Base-by-base conservation (phyloP, 441 rosid genomes). In the Viola pubescens region DNA sequence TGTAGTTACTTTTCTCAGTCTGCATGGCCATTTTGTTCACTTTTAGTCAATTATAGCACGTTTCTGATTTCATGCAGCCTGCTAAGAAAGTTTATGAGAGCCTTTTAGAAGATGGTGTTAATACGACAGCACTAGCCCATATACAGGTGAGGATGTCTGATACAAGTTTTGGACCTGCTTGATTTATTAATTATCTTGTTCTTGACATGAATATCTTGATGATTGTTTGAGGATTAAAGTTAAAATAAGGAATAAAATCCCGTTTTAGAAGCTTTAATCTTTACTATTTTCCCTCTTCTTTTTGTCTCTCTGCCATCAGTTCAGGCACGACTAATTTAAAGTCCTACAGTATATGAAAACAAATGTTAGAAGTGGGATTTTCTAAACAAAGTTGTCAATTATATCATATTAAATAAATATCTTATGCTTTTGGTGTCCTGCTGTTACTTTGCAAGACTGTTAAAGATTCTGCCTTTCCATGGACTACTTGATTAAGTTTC, bases 61-160 rank as follows among this genome's bases (percentile, higher is more conserved):
- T 64, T 65, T 66, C 62, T 70, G 34, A 54, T 50, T 70, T 78
- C 37, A 46, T 83, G 76, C 86, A 94, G 97, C 75, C 94, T 45
- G 95, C 99, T 37, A 94, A 85, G 78, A 81, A 78, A 73, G 61
- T 88, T 61, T 88, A 86, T 54, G 97, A 94, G 78, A 81, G 81
- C 70, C 84, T 94, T 66, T 68, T 86, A 73, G 82, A 75, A 55
- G 94, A 77, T 71, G 80, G 83, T 54, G 59, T 70, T 48, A 72
- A 71, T 73, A 74, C 89, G 66, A 78, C 90, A 59, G 80, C 95
- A 48, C 81, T 90, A 60, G 91, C 90, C 44, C 95, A 86, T 65
- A 90, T 94, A 77, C 98, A 94, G 70, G 97, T 86, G 79, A 77
- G 81, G 55, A 51, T 37, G 39, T 52, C 11, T 49, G 4, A 9